Evolutionary conservation across 1,139 yeast genomes (phyloP), one percentile per base, ranked within the genome.

Genomic region (Geotrichum cucujoidarum): DNA sequence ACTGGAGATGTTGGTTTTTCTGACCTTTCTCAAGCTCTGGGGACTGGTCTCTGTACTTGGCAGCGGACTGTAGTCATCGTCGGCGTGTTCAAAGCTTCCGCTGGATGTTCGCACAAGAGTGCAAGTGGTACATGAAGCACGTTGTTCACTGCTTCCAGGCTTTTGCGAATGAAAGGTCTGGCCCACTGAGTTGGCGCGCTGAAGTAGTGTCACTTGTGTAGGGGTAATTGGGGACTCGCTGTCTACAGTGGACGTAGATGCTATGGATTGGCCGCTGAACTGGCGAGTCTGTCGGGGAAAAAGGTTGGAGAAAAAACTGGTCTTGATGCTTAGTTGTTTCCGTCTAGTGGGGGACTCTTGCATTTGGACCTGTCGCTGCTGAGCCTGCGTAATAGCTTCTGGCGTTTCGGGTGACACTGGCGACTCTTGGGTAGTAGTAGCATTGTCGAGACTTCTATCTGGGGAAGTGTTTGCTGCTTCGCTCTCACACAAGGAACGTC

Each of bases 151-250:
- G 34, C 34, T 34, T 27, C 20, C n/a, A 6, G 34, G 24, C 10
- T 8, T 7, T 29, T 39, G 13, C 34, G 42, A 13, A 17, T 4
- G 17, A 18, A 13, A 16, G 11, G n/a, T 27, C 42, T 29, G 13
- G 42, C 42, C 42, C 16, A 22, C 33, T 17, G 42, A 17, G 27
- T 39, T 39, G 27, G 14, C 3, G 18, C 6, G 32, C 27, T 6
- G 27, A 6, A 24, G 27, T 24, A n/a, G 8, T 4, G 31, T 18
- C 2, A 14, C 30, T 14, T 18, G 24, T 8, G 43, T 40, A 14
- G 43, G 43, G 6, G 43, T 40, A 16, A 40, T 40, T 11, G 43
- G 43, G 8, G 43, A 40, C 43, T 40, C 43, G 13, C 37, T 37
- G 17, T 40, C 43, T 13, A 40, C 13, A 10, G 43, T 40, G 17